Percentiles rank a stretch among this genome's conserved stretches.
phyloP scores from a whole-genome alignment of 768 basidiomycete genomes.

The Gloeopeniophorella convolvens region DNA sequence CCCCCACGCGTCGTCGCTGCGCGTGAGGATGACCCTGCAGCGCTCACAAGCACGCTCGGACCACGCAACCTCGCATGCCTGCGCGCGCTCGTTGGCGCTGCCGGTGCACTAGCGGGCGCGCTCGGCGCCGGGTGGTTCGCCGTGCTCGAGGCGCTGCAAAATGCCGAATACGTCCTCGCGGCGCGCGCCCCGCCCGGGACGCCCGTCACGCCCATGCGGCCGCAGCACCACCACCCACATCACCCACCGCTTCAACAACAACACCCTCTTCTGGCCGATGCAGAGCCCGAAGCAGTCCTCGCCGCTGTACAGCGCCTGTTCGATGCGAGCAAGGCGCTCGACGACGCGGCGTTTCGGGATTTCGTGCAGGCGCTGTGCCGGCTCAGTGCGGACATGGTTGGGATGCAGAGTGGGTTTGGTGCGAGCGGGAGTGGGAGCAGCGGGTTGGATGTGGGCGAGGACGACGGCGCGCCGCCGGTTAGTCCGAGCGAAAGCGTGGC shows the following conservation, averaged over 20 bases:
- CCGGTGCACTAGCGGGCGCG: slow-evolving; percentile 76
- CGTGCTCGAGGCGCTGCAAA: slow-evolving; percentile 86
- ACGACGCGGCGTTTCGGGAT: slow-evolving; percentile 73
- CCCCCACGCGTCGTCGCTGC: slow-evolving; percentile 84
- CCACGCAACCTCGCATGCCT: slow-evolving; percentile 89
- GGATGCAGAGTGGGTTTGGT: slow-evolving; percentile 56
- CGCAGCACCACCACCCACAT: slow-evolving; percentile 11
- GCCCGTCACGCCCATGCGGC: slow-evolving; percentile 11
- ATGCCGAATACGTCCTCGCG: slow-evolving; percentile 86
- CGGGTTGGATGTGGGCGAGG: slow-evolving; percentile 22
- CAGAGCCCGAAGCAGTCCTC: slow-evolving; percentile 71
- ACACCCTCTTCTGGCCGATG: slow-evolving; percentile 59
- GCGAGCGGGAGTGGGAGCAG: not conserved
- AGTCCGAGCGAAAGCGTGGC: slow-evolving; percentile 26
- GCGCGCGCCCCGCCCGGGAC: no score
- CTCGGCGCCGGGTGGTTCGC: slow-evolving; percentile 91
- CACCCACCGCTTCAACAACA: slow-evolving; percentile 24
- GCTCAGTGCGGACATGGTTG: slow-evolving; percentile 89
- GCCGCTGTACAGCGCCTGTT: slow-evolving; percentile 76
- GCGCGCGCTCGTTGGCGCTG: slow-evolving; percentile 71
- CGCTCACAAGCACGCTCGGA: slow-evolving; percentile 57
- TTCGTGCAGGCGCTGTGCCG: slow-evolving; percentile 77
- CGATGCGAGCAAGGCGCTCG: slow-evolving; percentile 76
- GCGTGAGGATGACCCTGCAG: slow-evolving; percentile 55
- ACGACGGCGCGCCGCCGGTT: slow-evolving; percentile 36